phyloP scores from a whole-genome alignment of 805 yeast species.

The Lachancea quebecensis region DNA sequence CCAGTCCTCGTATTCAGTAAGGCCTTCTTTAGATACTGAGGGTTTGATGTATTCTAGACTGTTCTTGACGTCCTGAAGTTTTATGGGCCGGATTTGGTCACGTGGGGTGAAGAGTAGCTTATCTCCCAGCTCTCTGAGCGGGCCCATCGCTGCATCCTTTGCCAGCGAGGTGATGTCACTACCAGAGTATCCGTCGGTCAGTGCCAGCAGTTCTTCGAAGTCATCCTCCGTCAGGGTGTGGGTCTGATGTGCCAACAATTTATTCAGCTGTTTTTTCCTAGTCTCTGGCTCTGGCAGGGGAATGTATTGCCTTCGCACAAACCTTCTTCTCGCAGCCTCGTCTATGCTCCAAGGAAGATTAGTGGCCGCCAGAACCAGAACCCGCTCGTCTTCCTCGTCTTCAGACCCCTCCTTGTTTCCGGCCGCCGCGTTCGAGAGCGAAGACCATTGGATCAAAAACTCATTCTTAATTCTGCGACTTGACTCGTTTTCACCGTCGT shows the following conservation, averaged over 20 bases:
- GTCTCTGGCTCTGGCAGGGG: slow-evolving; percentile 90
- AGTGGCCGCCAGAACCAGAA: slow-evolving; percentile 88
- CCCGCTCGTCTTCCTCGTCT: slow-evolving; percentile 46
- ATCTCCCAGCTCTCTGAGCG: slow-evolving; percentile 84
- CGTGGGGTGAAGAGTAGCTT: slow-evolving; percentile 60
- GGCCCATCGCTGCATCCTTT: slow-evolving; percentile 98
- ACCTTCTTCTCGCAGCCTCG: slow-evolving; percentile 92
- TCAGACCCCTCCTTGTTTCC: slow-evolving; percentile 36
- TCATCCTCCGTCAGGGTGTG: slow-evolving; percentile 63
- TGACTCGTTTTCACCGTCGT: slow-evolving; percentile 73
- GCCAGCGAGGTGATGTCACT: slow-evolving; percentile 92
- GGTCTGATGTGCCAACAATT: slow-evolving; percentile 63
- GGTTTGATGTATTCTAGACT: slow-evolving; percentile 80
- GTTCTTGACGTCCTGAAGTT: slow-evolving; percentile 61
- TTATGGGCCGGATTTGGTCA: slow-evolving; percentile 71
- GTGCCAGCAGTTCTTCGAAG: slow-evolving; percentile 46
- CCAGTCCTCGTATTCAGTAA: slow-evolving; percentile 82
- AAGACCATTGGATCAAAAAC: slow-evolving; percentile 92
- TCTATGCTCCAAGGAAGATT: slow-evolving; percentile 96
- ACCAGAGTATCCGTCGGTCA: slow-evolving; percentile 86
- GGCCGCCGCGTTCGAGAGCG: slow-evolving; percentile 81
- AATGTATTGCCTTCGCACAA: slow-evolving; percentile 85
- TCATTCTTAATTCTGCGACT: slow-evolving; percentile 89
- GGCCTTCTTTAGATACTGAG: slow-evolving; percentile 78
- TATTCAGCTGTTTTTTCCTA: slow-evolving; percentile 59